Evolutionary conservation across 352 stramenopile genomes (phyloP).

Genomic region (Globisporangium spiculum): DNA sequence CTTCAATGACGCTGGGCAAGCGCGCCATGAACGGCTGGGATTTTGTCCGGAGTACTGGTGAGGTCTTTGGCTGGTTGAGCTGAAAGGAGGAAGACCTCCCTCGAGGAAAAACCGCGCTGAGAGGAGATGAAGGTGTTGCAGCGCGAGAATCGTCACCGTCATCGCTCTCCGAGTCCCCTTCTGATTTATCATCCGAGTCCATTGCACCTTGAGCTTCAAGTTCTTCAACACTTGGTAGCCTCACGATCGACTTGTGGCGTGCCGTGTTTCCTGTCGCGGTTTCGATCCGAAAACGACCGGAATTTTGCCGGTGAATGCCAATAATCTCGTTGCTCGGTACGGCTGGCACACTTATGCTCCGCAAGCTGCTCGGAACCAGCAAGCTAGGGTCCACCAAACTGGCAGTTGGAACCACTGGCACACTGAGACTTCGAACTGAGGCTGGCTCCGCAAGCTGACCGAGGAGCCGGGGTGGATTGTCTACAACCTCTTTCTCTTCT

Average conservation of each 20-base stretch:
- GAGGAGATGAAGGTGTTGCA: not conserved
- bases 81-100: conserved; percentile 27
- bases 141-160: conserved; percentile 1
- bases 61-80: conserved; percentile 7
- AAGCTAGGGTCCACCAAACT: not conserved
- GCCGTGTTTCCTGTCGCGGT: not conserved
- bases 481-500: not conserved
- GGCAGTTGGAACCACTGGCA: conserved; percentile 12
- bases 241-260: conserved; percentile 11
- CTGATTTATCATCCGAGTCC: conserved; percentile 9
- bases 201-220: conserved; percentile 8
- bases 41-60: conserved; percentile 22
- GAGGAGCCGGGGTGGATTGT: not conserved
- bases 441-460: not conserved
- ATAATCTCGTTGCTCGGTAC: conserved; percentile 12
- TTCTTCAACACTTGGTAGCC: conserved; percentile 20
- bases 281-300: conserved; percentile 14
- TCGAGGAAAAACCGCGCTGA: not conserved
- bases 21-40: conserved; percentile 28
- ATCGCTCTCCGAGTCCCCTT: conserved; percentile 19
- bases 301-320: not conserved
- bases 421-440: conserved; percentile 26
- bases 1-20: conserved; percentile 35
- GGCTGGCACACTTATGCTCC: conserved; percentile 26
- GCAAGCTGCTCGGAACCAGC: conserved; percentile 6